A percentile compares a stretch with the other conserved stretches of the same genome.
phyloP scores from a whole-genome alignment of 192 early-diverging fungal genomes.

The Gigaspora rosea region DNA sequence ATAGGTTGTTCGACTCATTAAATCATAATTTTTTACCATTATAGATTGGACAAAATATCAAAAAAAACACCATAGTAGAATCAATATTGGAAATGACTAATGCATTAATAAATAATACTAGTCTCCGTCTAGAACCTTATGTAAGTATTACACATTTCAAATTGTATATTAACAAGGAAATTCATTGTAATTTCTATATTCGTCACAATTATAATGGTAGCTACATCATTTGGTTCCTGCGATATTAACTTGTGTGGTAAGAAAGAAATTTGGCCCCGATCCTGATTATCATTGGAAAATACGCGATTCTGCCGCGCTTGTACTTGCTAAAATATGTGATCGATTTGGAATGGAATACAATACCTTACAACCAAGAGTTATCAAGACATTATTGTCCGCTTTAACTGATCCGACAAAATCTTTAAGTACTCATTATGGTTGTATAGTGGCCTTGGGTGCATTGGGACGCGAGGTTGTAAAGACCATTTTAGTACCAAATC shows the following conservation, averaged over 20 bases:
- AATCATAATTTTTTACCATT: no score
- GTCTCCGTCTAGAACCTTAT: conserved; percentile 92
- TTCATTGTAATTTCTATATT: no score
- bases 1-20: no score
- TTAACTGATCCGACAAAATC: conserved; percentile 87
- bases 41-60: conserved; percentile 77
- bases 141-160: conserved; percentile 48
- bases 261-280: conserved; percentile 75
- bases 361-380: conserved; percentile 85
- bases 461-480: conserved; percentile 80
- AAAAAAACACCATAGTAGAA: conserved; percentile 66
- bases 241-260: conserved; percentile 90
- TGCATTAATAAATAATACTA: conserved; percentile 82
- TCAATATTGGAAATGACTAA: conserved; percentile 80
- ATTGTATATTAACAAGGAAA: no score
- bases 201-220: conserved; percentile 40
- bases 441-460: conserved; percentile 73
- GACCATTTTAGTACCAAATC: conserved; percentile 74
- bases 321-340: conserved; percentile 73
- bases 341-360: conserved; percentile 82
- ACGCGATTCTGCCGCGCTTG: conserved; percentile 72
- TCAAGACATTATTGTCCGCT: conserved; percentile 85
- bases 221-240: conserved; percentile 95
- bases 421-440: conserved; percentile 85
- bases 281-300: conserved; percentile 83